Percentiles rank a stretch among this genome's conserved stretches.
phyloP scores from a whole-genome alignment of 225 moss, liverwort and hornwort species.

The Pseudisothecium myosuroides region DNA sequence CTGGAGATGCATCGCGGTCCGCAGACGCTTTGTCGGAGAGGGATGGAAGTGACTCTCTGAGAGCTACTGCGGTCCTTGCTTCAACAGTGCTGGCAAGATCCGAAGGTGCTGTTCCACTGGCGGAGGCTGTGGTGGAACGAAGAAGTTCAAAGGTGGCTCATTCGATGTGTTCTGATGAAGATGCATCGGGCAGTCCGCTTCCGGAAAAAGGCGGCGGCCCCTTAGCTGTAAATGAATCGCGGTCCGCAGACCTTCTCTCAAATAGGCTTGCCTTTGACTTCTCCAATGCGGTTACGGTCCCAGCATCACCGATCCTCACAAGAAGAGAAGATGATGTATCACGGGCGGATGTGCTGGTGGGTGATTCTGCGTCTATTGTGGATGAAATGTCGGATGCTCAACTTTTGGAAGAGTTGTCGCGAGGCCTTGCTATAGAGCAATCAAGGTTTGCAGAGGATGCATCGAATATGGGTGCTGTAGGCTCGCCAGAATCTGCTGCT shows the following conservation, averaged over 20 bases:
- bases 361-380: not conserved
- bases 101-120: not conserved
- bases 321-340: not conserved
- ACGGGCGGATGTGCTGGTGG: not conserved
- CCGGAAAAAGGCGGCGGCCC: not conserved
- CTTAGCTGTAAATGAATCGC: not conserved
- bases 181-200: not conserved
- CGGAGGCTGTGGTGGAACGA: not conserved
- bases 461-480: not conserved
- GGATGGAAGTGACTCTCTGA: not conserved
- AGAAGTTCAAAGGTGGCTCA: not conserved
- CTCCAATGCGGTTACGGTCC: not conserved
- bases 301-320: not conserved
- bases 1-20: not conserved
- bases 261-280: not conserved
- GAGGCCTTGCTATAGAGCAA: slow-evolving; percentile 4
- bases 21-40: not conserved
- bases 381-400: not conserved
- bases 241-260: not conserved
- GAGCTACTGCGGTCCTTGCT: not conserved
- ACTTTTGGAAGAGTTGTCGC: slow-evolving; percentile 4
- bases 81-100: not conserved
- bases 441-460: not conserved
- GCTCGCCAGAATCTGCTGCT: not conserved
- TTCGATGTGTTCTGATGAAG: not conserved